phyloP scores from a whole-genome alignment of 768 basidiomycete genomes.

The Termitomyces sp. region DNA sequence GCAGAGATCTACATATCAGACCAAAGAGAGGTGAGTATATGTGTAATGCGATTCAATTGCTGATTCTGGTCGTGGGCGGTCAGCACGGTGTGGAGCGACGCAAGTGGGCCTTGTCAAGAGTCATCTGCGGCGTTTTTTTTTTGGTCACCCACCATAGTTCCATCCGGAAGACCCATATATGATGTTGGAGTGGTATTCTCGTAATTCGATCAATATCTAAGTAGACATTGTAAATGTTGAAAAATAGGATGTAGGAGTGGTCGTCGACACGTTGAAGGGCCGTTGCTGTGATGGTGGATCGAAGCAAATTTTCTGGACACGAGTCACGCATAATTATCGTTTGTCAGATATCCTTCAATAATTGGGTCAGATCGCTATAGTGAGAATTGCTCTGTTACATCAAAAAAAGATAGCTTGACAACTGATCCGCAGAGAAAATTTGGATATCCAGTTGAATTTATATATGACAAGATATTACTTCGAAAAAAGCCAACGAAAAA shows the following conservation, averaged over 20 bases:
- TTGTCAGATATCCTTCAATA: too few species aligned
- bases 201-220: not conserved
- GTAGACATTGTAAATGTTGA: not conserved
- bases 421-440: not conserved
- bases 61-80: too few species aligned
- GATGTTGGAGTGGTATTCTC: not conserved
- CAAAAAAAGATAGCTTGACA: not conserved
- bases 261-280: not conserved
- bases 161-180: not conserved
- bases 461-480: slow-evolving; percentile 1
- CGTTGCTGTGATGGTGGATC: not conserved
- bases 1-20: not conserved
- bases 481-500: not conserved
- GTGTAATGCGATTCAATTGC: too few species aligned
- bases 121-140: too few species aligned
- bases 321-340: too few species aligned
- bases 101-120: too few species aligned
- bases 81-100: too few species aligned
- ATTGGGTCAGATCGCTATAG: too few species aligned
- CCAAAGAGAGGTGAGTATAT: not conserved
- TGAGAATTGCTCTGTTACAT: too few species aligned
- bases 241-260: not conserved
- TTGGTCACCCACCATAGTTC: too few species aligned
- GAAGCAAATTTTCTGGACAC: too few species aligned
- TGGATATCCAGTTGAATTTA: not conserved